These are phyloP conservation scores for Sphaerulina musiva DNA, from an alignment of 2,329 filamentous ascomycete genomes.

Conservation along the genomic window DNA sequence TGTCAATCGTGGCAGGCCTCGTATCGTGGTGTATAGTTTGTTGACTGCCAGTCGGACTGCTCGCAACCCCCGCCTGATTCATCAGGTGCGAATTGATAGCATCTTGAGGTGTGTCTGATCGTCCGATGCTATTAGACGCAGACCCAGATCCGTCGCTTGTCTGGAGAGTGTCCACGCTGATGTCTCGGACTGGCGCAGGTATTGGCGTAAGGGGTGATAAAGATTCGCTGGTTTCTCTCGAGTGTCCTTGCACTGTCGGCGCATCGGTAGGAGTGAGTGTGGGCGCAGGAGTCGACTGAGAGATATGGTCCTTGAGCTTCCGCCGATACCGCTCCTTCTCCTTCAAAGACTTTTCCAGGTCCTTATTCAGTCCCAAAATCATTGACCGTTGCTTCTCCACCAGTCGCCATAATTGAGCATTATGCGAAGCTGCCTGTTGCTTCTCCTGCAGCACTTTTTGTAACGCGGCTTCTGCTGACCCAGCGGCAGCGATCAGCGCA, in stretches of 20 bases:
- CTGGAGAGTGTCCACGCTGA: conserved; percentile 27
- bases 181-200: conserved; percentile 19
- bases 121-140: conserved; percentile 16
- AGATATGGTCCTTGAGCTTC: conserved; percentile 71
- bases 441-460: conserved; percentile 87
- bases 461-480: conserved; percentile 82
- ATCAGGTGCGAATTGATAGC: conserved; percentile 4
- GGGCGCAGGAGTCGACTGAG: conserved; percentile 36
- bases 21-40: neutral
- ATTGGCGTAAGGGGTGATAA: conserved; percentile 16
- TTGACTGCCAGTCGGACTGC: conserved; percentile 13
- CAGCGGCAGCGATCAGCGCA: conserved; percentile 72
- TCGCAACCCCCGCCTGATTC: neutral
- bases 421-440: conserved; percentile 78
- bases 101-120: conserved; percentile 31
- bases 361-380: conserved; percentile 89
- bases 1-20: conserved; percentile 2
- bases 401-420: conserved; percentile 85
- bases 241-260: conserved; percentile 14
- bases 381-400: conserved; percentile 95
- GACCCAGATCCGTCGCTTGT: conserved; percentile 26
- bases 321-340: conserved; percentile 92
- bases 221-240: conserved; percentile 28
- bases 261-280: conserved; percentile 20
- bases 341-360: conserved; percentile 81